These are phyloP conservation scores for Geotrichum restrictum DNA, from an alignment of 1,139 yeast genomes.

Conservation along the genomic window DNA sequence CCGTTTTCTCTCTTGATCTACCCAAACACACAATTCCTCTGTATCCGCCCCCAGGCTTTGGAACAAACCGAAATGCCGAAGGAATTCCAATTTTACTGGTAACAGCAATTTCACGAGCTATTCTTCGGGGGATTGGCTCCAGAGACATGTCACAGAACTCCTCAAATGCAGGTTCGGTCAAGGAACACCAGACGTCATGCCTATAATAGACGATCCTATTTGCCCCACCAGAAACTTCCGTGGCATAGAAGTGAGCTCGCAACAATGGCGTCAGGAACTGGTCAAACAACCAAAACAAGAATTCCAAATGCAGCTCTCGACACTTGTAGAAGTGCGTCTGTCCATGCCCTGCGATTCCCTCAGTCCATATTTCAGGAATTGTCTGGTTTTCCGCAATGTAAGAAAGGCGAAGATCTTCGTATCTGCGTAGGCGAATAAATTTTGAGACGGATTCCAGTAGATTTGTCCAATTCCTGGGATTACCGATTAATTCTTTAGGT, in stretches of 20 bases:
- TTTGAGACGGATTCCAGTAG: constrained; percentile 42
- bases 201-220: constrained; percentile 49
- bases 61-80: constrained; percentile 30
- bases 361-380: constrained; percentile 38
- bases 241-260: constrained; percentile 60
- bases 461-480: constrained; percentile 45
- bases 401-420: constrained; percentile 35
- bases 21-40: constrained; percentile 32
- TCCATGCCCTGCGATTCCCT: constrained; percentile 45
- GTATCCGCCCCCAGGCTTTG: constrained; percentile 30
- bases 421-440: constrained; percentile 41
- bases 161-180: constrained; percentile 36
- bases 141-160: constrained; percentile 17
- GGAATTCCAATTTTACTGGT: constrained; percentile 10
- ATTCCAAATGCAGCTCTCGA: constrained; percentile 38
- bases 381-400: constrained; percentile 38
- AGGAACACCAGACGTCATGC: constrained; percentile 55
- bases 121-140: constrained; percentile 5
- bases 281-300: constrained; percentile 59
- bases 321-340: constrained; percentile 25
- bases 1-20: constrained; percentile 1
- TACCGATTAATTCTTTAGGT: constrained; percentile 57
- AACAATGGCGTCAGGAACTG: constrained; percentile 49
- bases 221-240: constrained; percentile 48
- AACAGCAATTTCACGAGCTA: constrained; percentile 4